phyloP scores from a whole-genome alignment of 116 monocot genomes.

The Posidonia oceanica region DNA sequence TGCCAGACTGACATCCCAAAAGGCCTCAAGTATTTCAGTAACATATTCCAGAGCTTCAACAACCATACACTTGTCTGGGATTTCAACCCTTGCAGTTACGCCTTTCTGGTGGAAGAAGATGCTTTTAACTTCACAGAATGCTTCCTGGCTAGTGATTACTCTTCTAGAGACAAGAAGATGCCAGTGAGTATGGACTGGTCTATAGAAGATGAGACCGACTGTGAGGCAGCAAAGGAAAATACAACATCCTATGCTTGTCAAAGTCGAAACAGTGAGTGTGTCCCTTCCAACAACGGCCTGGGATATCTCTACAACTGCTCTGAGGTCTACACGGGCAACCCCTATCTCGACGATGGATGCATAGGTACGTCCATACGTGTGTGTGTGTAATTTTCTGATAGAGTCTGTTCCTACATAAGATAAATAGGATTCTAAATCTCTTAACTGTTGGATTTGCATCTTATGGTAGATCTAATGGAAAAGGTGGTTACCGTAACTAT shows the following conservation, averaged over 20 bases:
- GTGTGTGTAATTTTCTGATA: too few species aligned
- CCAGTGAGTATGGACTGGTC: constrained; percentile 45
- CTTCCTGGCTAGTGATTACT: constrained; percentile 10
- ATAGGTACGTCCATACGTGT: too few species aligned
- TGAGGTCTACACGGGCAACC: too few species aligned
- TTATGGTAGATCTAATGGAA: too few species aligned
- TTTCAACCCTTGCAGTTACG: constrained; percentile 34
- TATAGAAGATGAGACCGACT: constrained; percentile 21
- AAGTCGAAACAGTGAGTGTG: constrained; percentile 16
- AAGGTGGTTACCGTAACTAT: too few species aligned
- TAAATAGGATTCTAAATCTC: too few species aligned
- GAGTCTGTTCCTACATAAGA: too few species aligned
- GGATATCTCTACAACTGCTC: too few species aligned
- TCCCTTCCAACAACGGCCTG: too few species aligned
- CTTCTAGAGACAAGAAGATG: neutral
- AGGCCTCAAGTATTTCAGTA: constrained; percentile 15
- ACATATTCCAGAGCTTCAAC: neutral
- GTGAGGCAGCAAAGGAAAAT: neutral
- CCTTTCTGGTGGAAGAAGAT: constrained; percentile 27
- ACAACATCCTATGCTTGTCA: constrained; percentile 16
- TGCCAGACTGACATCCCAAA: constrained; percentile 39
- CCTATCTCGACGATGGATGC: too few species aligned
- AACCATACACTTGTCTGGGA: constrained; percentile 15
- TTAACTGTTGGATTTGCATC: too few species aligned
- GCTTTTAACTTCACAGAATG: constrained; percentile 17